Conservation (phyloP, 73 alveolate genomes). For the Paramecium biaurelia region DNA sequence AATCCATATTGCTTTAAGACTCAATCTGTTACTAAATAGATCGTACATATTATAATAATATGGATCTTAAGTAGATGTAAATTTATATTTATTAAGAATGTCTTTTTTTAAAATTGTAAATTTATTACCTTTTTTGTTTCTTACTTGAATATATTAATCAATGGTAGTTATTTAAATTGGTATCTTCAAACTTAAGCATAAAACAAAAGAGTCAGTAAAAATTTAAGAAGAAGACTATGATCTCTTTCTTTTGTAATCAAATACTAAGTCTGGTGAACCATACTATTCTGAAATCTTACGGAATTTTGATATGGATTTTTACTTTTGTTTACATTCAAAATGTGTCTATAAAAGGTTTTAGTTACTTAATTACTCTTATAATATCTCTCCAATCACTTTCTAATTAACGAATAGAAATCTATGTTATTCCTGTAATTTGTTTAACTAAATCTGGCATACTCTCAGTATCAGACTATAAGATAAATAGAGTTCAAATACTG, state of each 20-base stretch:
- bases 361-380: not conserved
- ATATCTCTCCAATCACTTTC: slow-evolving; percentile 40
- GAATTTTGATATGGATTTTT: not conserved
- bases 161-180: slow-evolving; percentile 10
- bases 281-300: not conserved
- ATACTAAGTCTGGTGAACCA: not conserved
- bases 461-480: slow-evolving; percentile 25
- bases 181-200: not conserved
- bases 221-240: not conserved
- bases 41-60: not conserved
- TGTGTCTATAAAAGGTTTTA: not conserved
- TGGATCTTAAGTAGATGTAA: not conserved
- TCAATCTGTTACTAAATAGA: slow-evolving; percentile 10
- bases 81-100: not conserved
- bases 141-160: not conserved
- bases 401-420: not conserved
- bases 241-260: slow-evolving; percentile 17
- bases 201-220: not conserved
- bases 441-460: not conserved
- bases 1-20: not conserved
- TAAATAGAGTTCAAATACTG: not conserved
- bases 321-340: not conserved
- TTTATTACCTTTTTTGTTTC: not conserved
- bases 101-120: not conserved
- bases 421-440: not conserved